Percentiles rank a stretch among this genome's conserved stretches.
phyloP scores from a whole-genome alignment of 768 basidiomycete species.

The Lactifluus pinguis region DNA sequence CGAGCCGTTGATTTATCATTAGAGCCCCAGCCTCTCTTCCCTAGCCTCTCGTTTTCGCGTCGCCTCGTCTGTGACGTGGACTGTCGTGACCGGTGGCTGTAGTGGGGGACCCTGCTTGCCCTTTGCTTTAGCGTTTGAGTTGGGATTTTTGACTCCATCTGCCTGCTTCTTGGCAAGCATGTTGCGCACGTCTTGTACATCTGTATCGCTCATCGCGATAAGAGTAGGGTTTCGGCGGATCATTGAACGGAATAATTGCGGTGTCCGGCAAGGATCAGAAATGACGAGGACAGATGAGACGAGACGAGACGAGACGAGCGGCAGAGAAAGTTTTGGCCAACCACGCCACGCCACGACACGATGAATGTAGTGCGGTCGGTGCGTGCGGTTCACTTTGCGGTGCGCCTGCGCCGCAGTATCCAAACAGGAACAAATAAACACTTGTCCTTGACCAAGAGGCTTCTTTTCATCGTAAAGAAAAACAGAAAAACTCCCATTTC shows the following conservation, averaged over 20 bases:
- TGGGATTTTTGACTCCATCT: slow-evolving; percentile 11
- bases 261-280: not conserved
- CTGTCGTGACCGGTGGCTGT: slow-evolving; percentile 1
- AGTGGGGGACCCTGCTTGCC: slow-evolving; percentile 2
- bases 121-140: slow-evolving; percentile 5
- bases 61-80: slow-evolving; percentile 26
- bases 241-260: slow-evolving; percentile 34
- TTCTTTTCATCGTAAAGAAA: too few species aligned
- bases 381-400: not conserved
- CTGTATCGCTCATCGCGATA: slow-evolving; percentile 65
- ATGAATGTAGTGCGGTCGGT: too few species aligned
- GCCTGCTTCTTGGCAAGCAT: slow-evolving; percentile 34
- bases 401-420: slow-evolving; percentile 14
- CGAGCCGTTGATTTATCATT: not conserved
- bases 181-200: slow-evolving; percentile 72
- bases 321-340: too few species aligned
- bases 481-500: not conserved
- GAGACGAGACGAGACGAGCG: too few species aligned
- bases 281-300: not conserved
- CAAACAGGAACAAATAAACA: slow-evolving; percentile 13
- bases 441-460: not conserved
- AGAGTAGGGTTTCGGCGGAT: slow-evolving; percentile 71
- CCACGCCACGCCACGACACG: too few species aligned
- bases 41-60: slow-evolving; percentile 28
- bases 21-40: slow-evolving; percentile 28